A percentile compares a stretch with the other conserved stretches of the same genome.
These are phyloP conservation scores for Hypoxylon rickii DNA, from an alignment of 495 filamentous ascomycete species.

Conservation along the genomic window DNA sequence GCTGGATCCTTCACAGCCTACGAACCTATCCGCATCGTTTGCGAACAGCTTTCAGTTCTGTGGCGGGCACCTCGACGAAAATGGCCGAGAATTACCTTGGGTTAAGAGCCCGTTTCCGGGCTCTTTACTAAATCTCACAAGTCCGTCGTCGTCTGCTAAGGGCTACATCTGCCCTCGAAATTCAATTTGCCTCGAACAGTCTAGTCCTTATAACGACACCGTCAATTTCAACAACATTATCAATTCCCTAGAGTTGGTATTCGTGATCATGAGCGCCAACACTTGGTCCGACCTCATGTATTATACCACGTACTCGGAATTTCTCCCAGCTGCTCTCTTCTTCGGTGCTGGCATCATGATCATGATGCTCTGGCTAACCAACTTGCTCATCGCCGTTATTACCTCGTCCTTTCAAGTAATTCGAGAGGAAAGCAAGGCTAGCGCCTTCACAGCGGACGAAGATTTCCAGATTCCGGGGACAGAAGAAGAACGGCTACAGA, in stretches of 20 bases:
- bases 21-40: conserved; percentile 48
- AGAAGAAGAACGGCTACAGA: conserved; percentile 52
- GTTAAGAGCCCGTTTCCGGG: conserved; percentile 43
- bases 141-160: conserved; percentile 63
- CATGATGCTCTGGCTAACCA: conserved; percentile 94
- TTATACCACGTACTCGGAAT: conserved; percentile 88
- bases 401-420: conserved; percentile 99
- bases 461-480: conserved; percentile 48
- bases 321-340: conserved; percentile 80
- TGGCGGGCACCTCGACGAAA: conserved; percentile 72
- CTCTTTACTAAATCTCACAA: conserved; percentile 42
- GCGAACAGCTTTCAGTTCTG: conserved; percentile 74
- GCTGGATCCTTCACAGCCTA: conserved; percentile 63
- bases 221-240: conserved; percentile 95
- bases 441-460: conserved; percentile 84
- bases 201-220: conserved; percentile 82
- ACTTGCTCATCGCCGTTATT: conserved; percentile 96
- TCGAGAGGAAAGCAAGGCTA: conserved; percentile 90
- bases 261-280: conserved; percentile 97
- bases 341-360: conserved; percentile 88
- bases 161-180: conserved; percentile 88
- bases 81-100: conserved; percentile 67
- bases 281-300: conserved; percentile 96
- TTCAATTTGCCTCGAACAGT: conserved; percentile 78
- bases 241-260: conserved; percentile 91